Conservation (phyloP, 768 basidiomycete genomes). For the Lentinula edodes region DNA sequence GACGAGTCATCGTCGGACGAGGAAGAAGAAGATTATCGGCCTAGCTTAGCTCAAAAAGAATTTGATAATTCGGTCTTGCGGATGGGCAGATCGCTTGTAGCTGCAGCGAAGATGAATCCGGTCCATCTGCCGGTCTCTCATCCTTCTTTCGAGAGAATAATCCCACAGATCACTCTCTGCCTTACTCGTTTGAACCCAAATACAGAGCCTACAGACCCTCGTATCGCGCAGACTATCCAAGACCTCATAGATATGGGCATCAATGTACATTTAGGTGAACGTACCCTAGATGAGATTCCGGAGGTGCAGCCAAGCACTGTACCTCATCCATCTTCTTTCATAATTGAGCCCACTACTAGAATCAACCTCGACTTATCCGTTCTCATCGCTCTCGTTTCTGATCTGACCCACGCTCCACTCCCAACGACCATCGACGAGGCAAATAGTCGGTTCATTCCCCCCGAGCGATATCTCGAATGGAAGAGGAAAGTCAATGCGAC, state of each 20-base stretch:
- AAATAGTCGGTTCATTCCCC: constrained; percentile 56
- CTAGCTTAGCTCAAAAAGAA: constrained; percentile 41
- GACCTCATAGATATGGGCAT: constrained; percentile 58
- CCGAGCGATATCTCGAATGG: constrained; percentile 55
- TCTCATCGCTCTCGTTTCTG: constrained; percentile 79
- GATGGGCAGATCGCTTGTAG: constrained; percentile 63
- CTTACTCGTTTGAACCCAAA: constrained; percentile 63
- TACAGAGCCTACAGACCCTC: constrained; percentile 25
- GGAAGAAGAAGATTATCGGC: constrained; percentile 28
- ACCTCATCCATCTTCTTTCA: constrained; percentile 1
- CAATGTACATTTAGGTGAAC: constrained; percentile 61
- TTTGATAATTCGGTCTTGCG: constrained; percentile 71
- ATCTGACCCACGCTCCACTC: constrained; percentile 69
- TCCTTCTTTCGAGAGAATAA: constrained; percentile 19
- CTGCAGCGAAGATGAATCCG: constrained; percentile 57
- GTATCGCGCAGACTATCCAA: constrained; percentile 57
- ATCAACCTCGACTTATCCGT: constrained; percentile 84
- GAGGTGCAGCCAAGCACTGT: not conserved
- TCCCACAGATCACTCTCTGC: constrained; percentile 52
- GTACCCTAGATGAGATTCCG: constrained; percentile 12
- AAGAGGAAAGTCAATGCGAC: constrained; percentile 28
- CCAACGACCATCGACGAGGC: constrained; percentile 56
- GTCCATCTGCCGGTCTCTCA: constrained; percentile 24
- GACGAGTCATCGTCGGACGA: constrained; percentile 35
- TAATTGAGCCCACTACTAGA: constrained; percentile 43